phyloP scores from a whole-genome alignment of 1,139 yeast species.

The Wickerhamomyces sp. region DNA sequence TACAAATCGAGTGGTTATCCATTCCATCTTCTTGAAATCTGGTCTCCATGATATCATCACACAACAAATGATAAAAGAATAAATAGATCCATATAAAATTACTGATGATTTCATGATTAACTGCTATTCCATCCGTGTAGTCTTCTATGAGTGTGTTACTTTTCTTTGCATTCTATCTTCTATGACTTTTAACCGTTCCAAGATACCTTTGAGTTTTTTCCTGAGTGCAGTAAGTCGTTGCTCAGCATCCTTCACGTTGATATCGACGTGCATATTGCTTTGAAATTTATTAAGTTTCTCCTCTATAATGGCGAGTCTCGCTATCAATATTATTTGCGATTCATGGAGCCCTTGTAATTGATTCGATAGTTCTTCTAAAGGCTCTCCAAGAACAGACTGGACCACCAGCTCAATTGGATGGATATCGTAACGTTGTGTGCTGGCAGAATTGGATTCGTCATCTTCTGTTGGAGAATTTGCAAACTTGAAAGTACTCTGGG shows the following conservation, averaged over 20 bases:
- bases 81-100: too few species aligned
- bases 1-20: conserved; percentile 64
- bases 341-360: conserved; percentile 50
- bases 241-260: conserved; percentile 28
- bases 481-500: conserved; percentile 1
- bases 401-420: conserved; percentile 56
- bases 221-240: conserved; percentile 32
- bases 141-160: too few species aligned
- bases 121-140: too few species aligned
- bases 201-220: conserved; percentile 31
- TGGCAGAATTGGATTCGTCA: background rate
- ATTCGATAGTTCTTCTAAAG: conserved; percentile 46
- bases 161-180: conserved; percentile 25
- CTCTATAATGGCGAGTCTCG: conserved; percentile 35
- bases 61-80: background rate
- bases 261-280: conserved; percentile 11
- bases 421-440: conserved; percentile 24
- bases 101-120: too few species aligned
- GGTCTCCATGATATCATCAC: conserved; percentile 9
- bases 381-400: conserved; percentile 47
- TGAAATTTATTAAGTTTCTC: conserved; percentile 19
- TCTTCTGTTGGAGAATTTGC: background rate
- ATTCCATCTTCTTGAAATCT: conserved; percentile 31
- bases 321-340: conserved; percentile 48
- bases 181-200: conserved; percentile 31